Percentiles rank a stretch among this genome's conserved stretches.
Conservation (phyloP, 768 basidiomycete species). For the Thelephora ganbajun region DNA sequence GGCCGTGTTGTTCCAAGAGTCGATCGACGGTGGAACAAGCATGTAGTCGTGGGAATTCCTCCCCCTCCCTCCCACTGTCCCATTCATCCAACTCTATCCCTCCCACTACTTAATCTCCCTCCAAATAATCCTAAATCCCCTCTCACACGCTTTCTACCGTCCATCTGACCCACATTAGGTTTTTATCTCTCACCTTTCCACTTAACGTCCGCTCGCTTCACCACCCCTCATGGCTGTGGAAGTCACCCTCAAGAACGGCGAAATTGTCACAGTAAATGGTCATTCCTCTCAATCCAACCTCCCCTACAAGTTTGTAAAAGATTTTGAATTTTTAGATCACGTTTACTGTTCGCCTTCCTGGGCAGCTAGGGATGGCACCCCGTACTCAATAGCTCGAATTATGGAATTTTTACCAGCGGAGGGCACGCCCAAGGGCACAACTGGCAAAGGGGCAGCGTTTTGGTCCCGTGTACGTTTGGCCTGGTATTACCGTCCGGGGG, state of each 20-base stretch:
- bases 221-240: slow-evolving; percentile 29
- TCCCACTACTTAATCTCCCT: too few relatives aligned
- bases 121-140: too few relatives aligned
- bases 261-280: slow-evolving; percentile 82
- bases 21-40: too few relatives aligned
- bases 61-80: too few relatives aligned
- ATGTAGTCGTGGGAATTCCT: too few relatives aligned
- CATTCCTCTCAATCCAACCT: slow-evolving; percentile 18
- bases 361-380: slow-evolving; percentile 85
- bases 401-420: slow-evolving; percentile 90
- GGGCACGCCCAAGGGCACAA: slow-evolving; percentile 39
- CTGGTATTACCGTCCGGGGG: slow-evolving; percentile 94
- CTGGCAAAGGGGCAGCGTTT: slow-evolving; percentile 50
- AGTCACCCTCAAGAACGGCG: slow-evolving; percentile 59
- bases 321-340: slow-evolving; percentile 57
- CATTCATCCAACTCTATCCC: too few relatives aligned
- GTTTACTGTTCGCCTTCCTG: slow-evolving; percentile 94
- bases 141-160: too few relatives aligned
- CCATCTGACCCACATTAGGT: too few relatives aligned
- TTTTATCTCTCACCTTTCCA: too few relatives aligned
- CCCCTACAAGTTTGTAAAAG: slow-evolving; percentile 15
- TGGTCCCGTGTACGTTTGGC: slow-evolving; percentile 82
- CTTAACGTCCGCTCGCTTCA: neutral
- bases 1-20: too few relatives aligned
- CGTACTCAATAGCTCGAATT: slow-evolving; percentile 90